Conservation (phyloP, 2,329 filamentous ascomycete genomes). For the Microdochium paspali region DNA sequence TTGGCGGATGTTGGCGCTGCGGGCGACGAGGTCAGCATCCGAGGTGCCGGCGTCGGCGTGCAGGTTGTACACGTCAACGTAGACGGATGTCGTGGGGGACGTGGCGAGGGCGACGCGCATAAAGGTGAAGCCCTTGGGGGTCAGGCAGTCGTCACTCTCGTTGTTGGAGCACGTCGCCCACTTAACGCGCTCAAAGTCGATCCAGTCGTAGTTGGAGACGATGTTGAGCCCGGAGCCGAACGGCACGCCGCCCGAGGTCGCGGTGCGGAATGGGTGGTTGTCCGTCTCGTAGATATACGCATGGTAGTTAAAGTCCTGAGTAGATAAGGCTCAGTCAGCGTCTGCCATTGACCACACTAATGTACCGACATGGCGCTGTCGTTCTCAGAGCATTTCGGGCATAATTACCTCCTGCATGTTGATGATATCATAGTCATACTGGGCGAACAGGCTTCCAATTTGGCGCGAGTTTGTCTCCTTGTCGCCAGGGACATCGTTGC, state of each 20-base stretch:
- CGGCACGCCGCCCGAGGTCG: slow-evolving; percentile 54
- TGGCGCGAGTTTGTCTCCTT: slow-evolving; percentile 46
- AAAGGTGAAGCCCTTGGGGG: slow-evolving; percentile 61
- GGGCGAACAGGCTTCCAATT: slow-evolving; percentile 47
- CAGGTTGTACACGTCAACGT: slow-evolving; percentile 56
- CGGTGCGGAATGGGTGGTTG: slow-evolving; percentile 48
- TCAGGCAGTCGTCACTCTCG: slow-evolving; percentile 51
- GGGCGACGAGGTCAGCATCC: slow-evolving; percentile 40
- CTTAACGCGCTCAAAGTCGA: slow-evolving; percentile 44
- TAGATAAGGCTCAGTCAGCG: neutral
- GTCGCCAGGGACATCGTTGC: slow-evolving; percentile 52
- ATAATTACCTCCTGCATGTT: slow-evolving; percentile 49
- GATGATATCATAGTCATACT: slow-evolving; percentile 51
- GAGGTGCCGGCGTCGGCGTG: slow-evolving; percentile 56
- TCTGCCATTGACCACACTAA: neutral
- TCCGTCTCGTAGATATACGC: slow-evolving; percentile 52
- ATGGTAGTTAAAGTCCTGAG: slow-evolving; percentile 57
- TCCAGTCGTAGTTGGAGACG: slow-evolving; percentile 47
- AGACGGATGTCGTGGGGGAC: slow-evolving; percentile 37
- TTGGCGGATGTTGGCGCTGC: slow-evolving; percentile 50
- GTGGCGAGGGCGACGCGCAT: slow-evolving; percentile 38
- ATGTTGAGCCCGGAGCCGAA: slow-evolving; percentile 58
- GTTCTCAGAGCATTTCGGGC: neutral
- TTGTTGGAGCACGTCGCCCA: slow-evolving; percentile 50
- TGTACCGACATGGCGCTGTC: too few species aligned